phyloP scores from a whole-genome alignment of 2,329 filamentous ascomycete species.

The Domatiomyces catenatus region DNA sequence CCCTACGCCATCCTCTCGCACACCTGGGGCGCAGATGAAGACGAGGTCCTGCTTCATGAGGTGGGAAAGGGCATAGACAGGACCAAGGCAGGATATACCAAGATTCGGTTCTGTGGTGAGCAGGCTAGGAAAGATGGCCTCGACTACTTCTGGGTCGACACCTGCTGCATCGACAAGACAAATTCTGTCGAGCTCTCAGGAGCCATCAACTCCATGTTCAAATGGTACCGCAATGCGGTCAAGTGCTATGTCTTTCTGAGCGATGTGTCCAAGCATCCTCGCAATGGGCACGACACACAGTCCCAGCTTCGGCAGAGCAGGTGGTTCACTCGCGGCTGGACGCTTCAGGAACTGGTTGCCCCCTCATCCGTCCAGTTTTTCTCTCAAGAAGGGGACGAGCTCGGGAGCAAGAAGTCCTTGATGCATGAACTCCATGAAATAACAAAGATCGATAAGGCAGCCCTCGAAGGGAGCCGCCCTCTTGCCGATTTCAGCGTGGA shows the following conservation, averaged over 20 bases:
- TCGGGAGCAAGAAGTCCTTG: constrained; percentile 11
- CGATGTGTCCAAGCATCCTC: constrained; percentile 13
- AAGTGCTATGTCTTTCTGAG: constrained; percentile 24
- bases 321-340: constrained; percentile 2
- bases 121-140: constrained; percentile 18
- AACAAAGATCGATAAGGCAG: constrained; percentile 14
- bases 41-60: constrained; percentile 8
- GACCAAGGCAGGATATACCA: constrained; percentile 16
- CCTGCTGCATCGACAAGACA: constrained; percentile 26
- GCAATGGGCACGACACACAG: constrained; percentile 1
- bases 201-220: constrained; percentile 20
- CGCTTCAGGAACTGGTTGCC: constrained; percentile 2
- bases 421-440: constrained; percentile 16
- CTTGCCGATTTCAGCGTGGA: constrained; percentile 16
- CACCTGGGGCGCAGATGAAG: constrained; percentile 5
- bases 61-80: background rate
- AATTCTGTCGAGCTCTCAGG: constrained; percentile 24
- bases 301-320: constrained; percentile 6
- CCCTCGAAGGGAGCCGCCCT: constrained; percentile 9
- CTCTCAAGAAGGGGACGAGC: constrained; percentile 1
- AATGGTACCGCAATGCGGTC: constrained; percentile 23
- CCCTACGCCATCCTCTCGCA: constrained; percentile 13
- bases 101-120: constrained; percentile 16
- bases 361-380: constrained; percentile 5
- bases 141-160: constrained; percentile 26